These are phyloP conservation scores for Canna indica DNA, from an alignment of 176 grass and related monocot genomes.

Conservation along the genomic window DNA sequence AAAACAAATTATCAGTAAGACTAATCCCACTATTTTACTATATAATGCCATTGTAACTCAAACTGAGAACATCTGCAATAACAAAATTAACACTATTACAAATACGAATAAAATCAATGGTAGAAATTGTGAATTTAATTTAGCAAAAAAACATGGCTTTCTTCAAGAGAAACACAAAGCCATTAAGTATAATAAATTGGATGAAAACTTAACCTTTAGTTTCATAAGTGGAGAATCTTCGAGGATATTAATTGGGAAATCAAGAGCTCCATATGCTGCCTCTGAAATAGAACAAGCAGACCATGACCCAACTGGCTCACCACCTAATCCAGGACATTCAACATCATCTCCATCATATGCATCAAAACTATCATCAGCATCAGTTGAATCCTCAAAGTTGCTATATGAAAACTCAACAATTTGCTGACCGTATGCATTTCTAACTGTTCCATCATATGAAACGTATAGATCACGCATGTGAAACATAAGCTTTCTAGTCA, in stretches of 20 bases:
- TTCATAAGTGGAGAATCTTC: slow-evolving; percentile 76
- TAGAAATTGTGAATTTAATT: too few relatives aligned
- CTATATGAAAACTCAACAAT: slow-evolving; percentile 70
- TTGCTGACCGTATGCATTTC: slow-evolving; percentile 61
- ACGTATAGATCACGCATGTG: slow-evolving; percentile 69
- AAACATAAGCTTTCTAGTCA: slow-evolving; percentile 79
- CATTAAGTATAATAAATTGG: not conserved
- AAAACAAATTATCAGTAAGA: too few relatives aligned
- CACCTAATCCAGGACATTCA: slow-evolving; percentile 34
- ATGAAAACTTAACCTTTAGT: slow-evolving; percentile 40
- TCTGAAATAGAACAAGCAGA: slow-evolving; percentile 83
- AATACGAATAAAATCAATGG: too few relatives aligned
- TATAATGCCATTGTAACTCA: too few relatives aligned
- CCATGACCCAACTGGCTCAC: slow-evolving; percentile 70
- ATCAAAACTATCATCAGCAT: not conserved
- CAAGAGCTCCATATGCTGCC: slow-evolving; percentile 92
- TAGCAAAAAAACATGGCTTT: too few relatives aligned
- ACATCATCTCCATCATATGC: slow-evolving; percentile 10
- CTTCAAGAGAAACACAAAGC: too few relatives aligned
- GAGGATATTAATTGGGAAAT: slow-evolving; percentile 58
- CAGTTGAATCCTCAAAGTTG: slow-evolving; percentile 13
- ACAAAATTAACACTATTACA: too few relatives aligned
- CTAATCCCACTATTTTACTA: too few relatives aligned
- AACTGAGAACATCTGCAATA: too few relatives aligned
- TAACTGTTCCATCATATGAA: slow-evolving; percentile 87